A percentile compares a stretch with the other conserved stretches of the same genome.
Conservation (phyloP, 1,284 basidiomycete species). For the Cryptococcus sp. region DNA sequence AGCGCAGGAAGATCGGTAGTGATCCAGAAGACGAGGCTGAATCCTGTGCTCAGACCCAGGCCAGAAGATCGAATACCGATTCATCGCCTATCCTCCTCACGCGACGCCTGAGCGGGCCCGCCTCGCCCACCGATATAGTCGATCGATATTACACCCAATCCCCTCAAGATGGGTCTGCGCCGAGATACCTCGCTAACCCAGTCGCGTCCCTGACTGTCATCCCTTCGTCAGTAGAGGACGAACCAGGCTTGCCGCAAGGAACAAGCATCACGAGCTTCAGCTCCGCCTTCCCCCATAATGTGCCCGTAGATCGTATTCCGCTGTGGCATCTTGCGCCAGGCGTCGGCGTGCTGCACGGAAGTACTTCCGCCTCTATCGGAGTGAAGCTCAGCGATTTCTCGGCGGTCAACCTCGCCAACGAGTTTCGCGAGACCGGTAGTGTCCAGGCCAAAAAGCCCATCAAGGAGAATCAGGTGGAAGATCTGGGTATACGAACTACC, state of each 20-base stretch:
- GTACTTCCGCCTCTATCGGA: constrained; percentile 33
- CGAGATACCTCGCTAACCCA: constrained; percentile 26
- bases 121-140: constrained; percentile 5
- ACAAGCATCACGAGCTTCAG: background rate
- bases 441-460: constrained; percentile 7
- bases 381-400: constrained; percentile 40
- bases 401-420: constrained; percentile 31
- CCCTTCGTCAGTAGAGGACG: constrained; percentile 7
- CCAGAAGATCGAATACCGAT: background rate
- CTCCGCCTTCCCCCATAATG: background rate
- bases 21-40: background rate
- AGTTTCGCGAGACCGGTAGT: background rate
- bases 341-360: constrained; percentile 34
- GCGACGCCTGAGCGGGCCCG: constrained; percentile 8
- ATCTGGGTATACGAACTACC: constrained; percentile 12
- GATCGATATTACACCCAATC: constrained; percentile 6
- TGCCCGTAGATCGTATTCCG: constrained; percentile 30
- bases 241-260: background rate
- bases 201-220: constrained; percentile 35
- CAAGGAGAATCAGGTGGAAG: constrained; percentile 2
- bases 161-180: background rate
- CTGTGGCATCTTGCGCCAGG: constrained; percentile 43
- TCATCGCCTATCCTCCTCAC: constrained; percentile 12
- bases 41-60: background rate
- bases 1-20: background rate